Base-by-base conservation (phyloP, 345 rosid genomes). In the Punica granatum region DNA sequence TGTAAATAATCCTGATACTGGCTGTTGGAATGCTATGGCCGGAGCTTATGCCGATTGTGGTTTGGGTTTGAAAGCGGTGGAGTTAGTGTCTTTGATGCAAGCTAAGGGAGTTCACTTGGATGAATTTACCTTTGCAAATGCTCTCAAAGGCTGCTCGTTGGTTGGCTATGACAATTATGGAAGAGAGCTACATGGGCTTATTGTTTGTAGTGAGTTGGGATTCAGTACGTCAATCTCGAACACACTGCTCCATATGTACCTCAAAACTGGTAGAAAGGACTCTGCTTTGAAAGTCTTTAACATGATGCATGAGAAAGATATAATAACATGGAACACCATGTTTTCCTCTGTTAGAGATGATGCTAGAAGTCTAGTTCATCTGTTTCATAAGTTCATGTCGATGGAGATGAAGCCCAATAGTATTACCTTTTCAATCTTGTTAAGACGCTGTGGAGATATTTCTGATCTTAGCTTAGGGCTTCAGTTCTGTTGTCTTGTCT, bases 21-120 rank as follows among this genome's bases (percentile, higher is more conserved):
- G 72, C 32, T 78, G 82, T 65, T 81, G 76, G 78, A 81, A 81
- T 72, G 78, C 82, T 56, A 69, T 81, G 78, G 69, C 73, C 18
- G 85, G 85, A 51, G 85, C 73, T 19, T 81, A 81, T 71, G 71
- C 72, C 41, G 67, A 73, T 35, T 78, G 68, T 64, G 80, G 82
- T 6, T 41, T 33, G 66, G 82, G 78, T 41, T 39, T 44, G 35
- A 67, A 76, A 69, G 82, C 82, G 11, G 39, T 78, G 62, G 61
- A 56, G 58, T 28, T 49, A 35, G 44, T 63, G 14, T 71, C 74
- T n/a, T 66, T 33, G 41, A 73, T 78, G 82, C 73, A 12, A 23
- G 28, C 63, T 62, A 19, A 62, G 59, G 78, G 74, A 63, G 43
- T 76, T 32, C 7, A 4, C 6, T 65, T 76, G 78, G 82, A 81